phyloP scores from a whole-genome alignment of 768 basidiomycete genomes.

The Xerocomus spinulosus region DNA sequence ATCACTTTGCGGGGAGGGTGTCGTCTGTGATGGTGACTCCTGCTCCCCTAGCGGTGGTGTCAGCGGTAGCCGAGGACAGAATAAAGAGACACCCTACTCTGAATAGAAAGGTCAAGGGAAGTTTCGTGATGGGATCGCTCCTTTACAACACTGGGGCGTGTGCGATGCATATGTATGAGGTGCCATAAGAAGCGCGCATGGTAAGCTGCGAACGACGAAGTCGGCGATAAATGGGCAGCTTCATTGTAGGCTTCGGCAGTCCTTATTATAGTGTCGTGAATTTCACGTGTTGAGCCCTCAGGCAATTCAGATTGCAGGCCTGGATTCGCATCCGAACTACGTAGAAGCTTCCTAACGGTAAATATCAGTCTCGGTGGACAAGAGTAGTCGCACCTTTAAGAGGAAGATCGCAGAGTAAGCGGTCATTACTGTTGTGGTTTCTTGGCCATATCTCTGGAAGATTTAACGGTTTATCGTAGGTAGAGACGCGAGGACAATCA shows the following conservation, averaged over 20 bases:
- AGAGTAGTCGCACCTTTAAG: conserved; percentile 50
- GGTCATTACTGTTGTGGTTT: conserved; percentile 80
- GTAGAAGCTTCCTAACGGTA: conserved; percentile 51
- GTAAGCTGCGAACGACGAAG: conserved; percentile 63
- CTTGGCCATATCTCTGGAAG: conserved; percentile 74
- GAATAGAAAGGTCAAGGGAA: conserved; percentile 53
- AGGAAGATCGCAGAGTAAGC: conserved; percentile 82
- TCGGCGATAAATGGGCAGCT: conserved; percentile 56
- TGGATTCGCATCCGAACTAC: conserved; percentile 52
- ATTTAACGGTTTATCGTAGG: not conserved
- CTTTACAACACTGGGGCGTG: conserved; percentile 40
- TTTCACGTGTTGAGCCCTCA: conserved; percentile 58
- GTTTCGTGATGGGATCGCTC: conserved; percentile 36
- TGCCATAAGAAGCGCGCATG: conserved; percentile 77
- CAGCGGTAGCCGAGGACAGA: conserved; percentile 4
- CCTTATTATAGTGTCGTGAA: conserved; percentile 58
- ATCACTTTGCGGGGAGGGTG: conserved; percentile 20
- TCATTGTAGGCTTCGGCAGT: conserved; percentile 78
- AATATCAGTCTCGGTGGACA: not conserved
- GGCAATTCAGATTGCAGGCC: conserved; percentile 58
- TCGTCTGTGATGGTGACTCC: conserved; percentile 18
- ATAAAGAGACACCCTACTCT: conserved; percentile 36
- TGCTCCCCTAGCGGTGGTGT: conserved; percentile 19
- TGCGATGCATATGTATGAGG: conserved; percentile 58
- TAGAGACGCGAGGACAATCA: conserved; percentile 30